Evolutionary conservation across 495 filamentous ascomycete genomes (phyloP), one percentile per base, ranked within the genome.

Genomic region (Aspergillus campestris): DNA sequence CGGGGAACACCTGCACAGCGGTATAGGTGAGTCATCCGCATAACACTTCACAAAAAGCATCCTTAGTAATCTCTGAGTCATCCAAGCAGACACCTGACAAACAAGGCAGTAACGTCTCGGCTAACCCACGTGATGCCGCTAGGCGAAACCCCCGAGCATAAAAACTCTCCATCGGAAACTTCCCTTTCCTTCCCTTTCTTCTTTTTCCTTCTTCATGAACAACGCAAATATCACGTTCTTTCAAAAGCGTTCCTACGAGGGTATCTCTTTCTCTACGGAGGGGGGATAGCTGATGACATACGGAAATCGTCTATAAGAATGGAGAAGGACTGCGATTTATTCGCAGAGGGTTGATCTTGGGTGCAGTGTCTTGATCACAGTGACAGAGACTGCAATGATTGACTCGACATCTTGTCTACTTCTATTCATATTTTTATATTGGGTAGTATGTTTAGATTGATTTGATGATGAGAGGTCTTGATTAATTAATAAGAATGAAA

Each of bases 331-430:
- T 62, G 55, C 51, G 18, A 4, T 24, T 38, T 34, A 48, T 48
- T 51, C 51, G 53, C 53, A 67, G 67, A 64, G 67, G 61, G 68
- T 72, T 64, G 74, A 75, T 82, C 80, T 81, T 83, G 80, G 80
- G 80, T 83, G 80, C 78, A 75, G 73, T 75, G 69, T 67, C 73
- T 72, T 47, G 39, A 53, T 60, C 59, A 61, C 58, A 40, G 63
- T 82, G 74, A 73, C 57, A 69, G 72, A 72, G 74, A 76, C 65
- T 76, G 78, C 80, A 83, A 81, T 80, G 80, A 82, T 80, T 74
- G 74, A 73, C 67, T 73, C 69, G 69, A 83, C 79, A 83, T 60
- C 50, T 52, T 36, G 53, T 52, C 38, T 48, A 31, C 13, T n/a
- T 44, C 10, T 14, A 44, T 47, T 41, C 46, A 38, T 47, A 42